phyloP scores from a whole-genome alignment of 257 asterid species.

The Solanum sitiens region DNA sequence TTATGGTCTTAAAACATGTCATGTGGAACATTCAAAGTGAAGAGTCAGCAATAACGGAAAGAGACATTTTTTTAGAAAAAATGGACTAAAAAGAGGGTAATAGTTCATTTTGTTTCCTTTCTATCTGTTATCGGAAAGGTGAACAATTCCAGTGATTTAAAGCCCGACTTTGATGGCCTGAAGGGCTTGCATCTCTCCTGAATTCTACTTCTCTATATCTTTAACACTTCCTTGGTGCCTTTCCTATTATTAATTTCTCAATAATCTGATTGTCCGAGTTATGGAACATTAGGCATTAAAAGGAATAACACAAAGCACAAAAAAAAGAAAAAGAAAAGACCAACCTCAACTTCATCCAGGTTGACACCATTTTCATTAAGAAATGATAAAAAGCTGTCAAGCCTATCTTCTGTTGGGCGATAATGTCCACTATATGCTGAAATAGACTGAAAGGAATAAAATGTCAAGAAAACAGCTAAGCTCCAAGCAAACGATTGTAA shows the following conservation, averaged over 20 bases:
- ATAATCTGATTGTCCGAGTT: background rate
- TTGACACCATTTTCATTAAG: slow-evolving; percentile 70
- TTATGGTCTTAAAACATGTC: background rate
- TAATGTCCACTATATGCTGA: slow-evolving; percentile 98
- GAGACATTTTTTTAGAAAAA: background rate
- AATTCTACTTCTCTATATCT: background rate
- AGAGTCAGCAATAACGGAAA: background rate
- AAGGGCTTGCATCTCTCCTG: background rate
- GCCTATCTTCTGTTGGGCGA: slow-evolving; percentile 79
- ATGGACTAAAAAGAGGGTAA: background rate
- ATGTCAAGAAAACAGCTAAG: background rate
- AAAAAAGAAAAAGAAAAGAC: background rate
- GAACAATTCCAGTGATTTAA: background rate
- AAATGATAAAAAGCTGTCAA: slow-evolving; percentile 45
- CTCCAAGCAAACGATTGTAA: background rate
- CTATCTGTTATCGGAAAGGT: background rate
- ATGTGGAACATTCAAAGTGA: too few relatives aligned
- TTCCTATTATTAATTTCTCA: background rate
- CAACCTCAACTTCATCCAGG: slow-evolving; percentile 63
- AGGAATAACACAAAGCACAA: background rate
- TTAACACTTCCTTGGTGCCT: background rate
- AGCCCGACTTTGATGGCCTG: background rate
- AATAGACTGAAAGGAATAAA: slow-evolving; percentile 37
- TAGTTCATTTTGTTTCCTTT: background rate
- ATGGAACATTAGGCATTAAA: background rate